These are phyloP conservation scores for Blastocystis sp. DNA, from an alignment of 352 stramenopile species.

Conservation along the genomic window DNA sequence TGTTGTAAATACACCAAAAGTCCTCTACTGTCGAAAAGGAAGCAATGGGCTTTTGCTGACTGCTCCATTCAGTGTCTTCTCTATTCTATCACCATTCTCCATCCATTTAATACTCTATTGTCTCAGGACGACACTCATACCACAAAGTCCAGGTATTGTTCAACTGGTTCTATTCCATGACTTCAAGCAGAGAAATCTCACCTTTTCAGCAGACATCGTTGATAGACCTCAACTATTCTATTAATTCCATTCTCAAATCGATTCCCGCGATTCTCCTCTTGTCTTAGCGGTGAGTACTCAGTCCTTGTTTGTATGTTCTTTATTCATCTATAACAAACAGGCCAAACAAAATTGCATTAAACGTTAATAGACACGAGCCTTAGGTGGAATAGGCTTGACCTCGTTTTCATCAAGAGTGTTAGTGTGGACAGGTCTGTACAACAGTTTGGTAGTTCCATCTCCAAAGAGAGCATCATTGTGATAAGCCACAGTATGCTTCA, in stretches of 20 bases:
- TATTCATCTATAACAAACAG: background rate
- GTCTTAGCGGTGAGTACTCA: too few relatives aligned
- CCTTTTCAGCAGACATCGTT: background rate
- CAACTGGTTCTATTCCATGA: slow-evolving; percentile 20
- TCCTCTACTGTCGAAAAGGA: slow-evolving; percentile 8
- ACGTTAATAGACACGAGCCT: background rate
- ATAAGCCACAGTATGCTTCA: too few relatives aligned
- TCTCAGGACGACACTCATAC: background rate
- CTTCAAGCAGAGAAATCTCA: background rate
- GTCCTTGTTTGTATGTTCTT: too few relatives aligned
- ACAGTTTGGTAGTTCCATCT: too few relatives aligned
- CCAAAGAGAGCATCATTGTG: too few relatives aligned
- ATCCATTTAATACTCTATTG: background rate
- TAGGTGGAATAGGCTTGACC: too few relatives aligned
- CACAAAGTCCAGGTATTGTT: background rate
- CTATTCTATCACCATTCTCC: background rate
- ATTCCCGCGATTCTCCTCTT: too few relatives aligned
- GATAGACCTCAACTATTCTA: too few relatives aligned
- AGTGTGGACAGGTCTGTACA: too few relatives aligned
- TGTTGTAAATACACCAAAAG: background rate
- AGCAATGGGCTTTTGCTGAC: background rate
- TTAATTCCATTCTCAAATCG: too few relatives aligned
- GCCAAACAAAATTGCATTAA: background rate
- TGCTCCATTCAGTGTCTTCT: background rate
- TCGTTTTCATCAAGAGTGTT: too few relatives aligned